These are phyloP conservation scores for Penicillium verhagenii DNA, from an alignment of 495 filamentous ascomycete species.

Conservation along the genomic window DNA sequence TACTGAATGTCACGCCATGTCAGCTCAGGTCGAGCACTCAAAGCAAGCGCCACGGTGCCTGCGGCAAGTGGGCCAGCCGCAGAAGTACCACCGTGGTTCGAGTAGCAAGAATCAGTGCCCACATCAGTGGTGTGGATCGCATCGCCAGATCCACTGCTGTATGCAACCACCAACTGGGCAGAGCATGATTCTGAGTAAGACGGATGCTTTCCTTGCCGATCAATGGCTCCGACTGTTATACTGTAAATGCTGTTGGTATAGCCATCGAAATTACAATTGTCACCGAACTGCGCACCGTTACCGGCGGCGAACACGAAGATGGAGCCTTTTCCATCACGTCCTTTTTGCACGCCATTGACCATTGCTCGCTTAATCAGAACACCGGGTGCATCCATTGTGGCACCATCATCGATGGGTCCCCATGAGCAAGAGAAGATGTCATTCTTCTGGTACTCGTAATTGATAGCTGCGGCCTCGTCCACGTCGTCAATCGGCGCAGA, in stretches of 20 bases:
- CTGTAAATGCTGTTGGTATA: conserved; percentile 99
- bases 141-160: conserved; percentile 86
- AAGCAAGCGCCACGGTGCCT: conserved; percentile 88
- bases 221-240: conserved; percentile 93
- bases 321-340: conserved; percentile 78
- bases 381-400: conserved; percentile 90
- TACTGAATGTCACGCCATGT: conserved; percentile 96
- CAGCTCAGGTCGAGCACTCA: conserved; percentile 81
- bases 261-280: conserved; percentile 99
- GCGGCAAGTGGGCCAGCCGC: conserved; percentile 91
- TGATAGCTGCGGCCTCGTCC: conserved; percentile 89
- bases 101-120: conserved; percentile 74
- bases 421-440: conserved; percentile 99
- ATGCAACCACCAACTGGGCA: conserved; percentile 90
- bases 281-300: conserved; percentile 81
- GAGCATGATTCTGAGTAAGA: conserved; percentile 96
- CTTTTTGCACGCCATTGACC: conserved; percentile 87
- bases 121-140: conserved; percentile 96
- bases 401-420: conserved; percentile 92
- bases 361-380: conserved; percentile 86
- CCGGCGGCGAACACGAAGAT: conserved; percentile 97
- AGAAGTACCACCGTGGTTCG: conserved; percentile 88
- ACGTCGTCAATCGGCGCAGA: conserved; percentile 86
- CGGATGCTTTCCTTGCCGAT: conserved; percentile 78
- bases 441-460: conserved; percentile 86